A percentile compares a stretch with the other conserved stretches of the same genome.
Evolutionary conservation across 805 yeast genomes (phyloP).

Genomic region (Yamadazyma paraphyllophila): DNA sequence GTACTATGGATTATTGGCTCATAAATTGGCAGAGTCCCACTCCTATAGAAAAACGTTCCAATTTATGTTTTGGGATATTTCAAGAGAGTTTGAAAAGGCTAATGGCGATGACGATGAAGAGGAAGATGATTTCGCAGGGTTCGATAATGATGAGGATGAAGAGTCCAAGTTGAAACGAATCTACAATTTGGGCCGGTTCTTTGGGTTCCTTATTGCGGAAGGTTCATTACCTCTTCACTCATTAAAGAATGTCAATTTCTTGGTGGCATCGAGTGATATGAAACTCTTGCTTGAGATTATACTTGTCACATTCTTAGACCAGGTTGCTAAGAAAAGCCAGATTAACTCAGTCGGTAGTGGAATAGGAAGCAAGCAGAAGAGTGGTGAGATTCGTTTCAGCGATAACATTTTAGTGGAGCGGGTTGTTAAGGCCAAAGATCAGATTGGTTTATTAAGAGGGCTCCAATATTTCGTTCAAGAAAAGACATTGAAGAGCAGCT

Average conservation of each 20-base stretch:
- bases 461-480: conserved; percentile 58
- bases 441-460: conserved; percentile 60
- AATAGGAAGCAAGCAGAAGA: conserved; percentile 22
- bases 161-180: conserved; percentile 56
- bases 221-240: conserved; percentile 72
- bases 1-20: conserved; percentile 78
- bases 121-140: conserved; percentile 39
- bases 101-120: conserved; percentile 42
- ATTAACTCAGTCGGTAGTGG: conserved; percentile 45
- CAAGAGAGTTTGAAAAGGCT: conserved; percentile 61
- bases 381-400: conserved; percentile 40
- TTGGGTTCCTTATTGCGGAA: conserved; percentile 71
- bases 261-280: conserved; percentile 64
- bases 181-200: conserved; percentile 76
- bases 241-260: conserved; percentile 68
- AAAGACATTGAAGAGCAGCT: conserved; percentile 43
- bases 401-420: conserved; percentile 49
- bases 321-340: conserved; percentile 63
- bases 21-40: conserved; percentile 72
- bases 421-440: conserved; percentile 55
- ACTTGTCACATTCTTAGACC: conserved; percentile 64
- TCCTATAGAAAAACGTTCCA: conserved; percentile 80
- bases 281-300: conserved; percentile 71
- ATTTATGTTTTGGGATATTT: conserved; percentile 83
- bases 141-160: conserved; percentile 44